phyloP scores from a whole-genome alignment of 2,329 filamentous ascomycete genomes.

The Cercospora beticola region DNA sequence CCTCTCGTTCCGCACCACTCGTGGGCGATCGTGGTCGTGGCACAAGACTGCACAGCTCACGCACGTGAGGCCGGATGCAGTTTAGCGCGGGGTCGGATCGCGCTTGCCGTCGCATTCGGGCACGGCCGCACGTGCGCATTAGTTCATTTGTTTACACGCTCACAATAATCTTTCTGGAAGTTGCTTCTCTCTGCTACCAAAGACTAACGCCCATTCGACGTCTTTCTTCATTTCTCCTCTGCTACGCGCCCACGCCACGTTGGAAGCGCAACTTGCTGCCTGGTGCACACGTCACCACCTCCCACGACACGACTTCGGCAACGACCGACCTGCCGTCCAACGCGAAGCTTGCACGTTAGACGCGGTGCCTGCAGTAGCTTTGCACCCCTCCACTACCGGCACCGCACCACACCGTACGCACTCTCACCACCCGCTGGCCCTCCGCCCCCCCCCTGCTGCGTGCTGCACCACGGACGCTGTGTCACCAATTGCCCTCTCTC shows the following conservation, averaged over 20 bases:
- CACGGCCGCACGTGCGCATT: neutral
- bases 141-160: slow-evolving; percentile 3
- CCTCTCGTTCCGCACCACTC: neutral
- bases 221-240: neutral
- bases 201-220: neutral
- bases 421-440: neutral
- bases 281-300: neutral
- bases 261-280: neutral
- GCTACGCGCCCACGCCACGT: neutral
- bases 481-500: neutral
- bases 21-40: neutral
- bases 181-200: neutral
- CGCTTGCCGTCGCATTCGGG: neutral
- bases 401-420: neutral
- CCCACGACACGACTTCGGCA: neutral
- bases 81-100: slow-evolving; percentile 4
- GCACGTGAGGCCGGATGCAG: neutral
- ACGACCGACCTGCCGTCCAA: neutral
- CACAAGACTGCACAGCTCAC: neutral
- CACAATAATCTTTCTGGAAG: slow-evolving; percentile 1
- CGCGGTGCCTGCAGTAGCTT: slow-evolving; percentile 15
- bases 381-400: slow-evolving; percentile 1
- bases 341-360: neutral
- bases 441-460: neutral
- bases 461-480: neutral